Base-by-base conservation (phyloP, 352 stramenopile species). In the Phytophthora cactorum region DNA sequence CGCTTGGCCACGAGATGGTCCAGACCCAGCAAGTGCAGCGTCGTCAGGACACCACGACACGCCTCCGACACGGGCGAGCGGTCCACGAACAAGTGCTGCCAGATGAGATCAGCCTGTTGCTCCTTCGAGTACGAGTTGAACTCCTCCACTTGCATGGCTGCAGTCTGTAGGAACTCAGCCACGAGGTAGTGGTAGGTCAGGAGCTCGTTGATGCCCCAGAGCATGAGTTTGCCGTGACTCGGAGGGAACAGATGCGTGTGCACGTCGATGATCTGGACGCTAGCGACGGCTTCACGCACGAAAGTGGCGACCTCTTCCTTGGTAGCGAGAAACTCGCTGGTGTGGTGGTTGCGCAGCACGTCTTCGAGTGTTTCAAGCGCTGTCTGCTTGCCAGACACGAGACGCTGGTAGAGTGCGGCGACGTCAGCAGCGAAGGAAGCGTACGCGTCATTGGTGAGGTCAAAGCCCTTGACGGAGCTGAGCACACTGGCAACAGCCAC, bases 181-280 rank as follows among this genome's bases (percentile, higher is more conserved):
- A 98, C 93, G 6, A 98, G 75, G 72, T 98, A 98, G 77, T 98
- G 95, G 72, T 98, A 98, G 22, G 93, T 98, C 31, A 98, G 78
- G 39, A 98, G 73, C 65, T 97, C 93, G 74, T 98, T 92, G 46
- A 98, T 91, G 27, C 93, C 94, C 88, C 89, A 98, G 1, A 97
- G 84, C 84, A 96, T 98, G 39, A 98, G 79, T 52, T 88, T 76
- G 25, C 90, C 92, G 68, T 98, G 94, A 27, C 78, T 90, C 12
- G 93, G 91, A 43, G 95, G 95, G 53, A 98, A 93, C 28, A 98
- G 73, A 72, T 98, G 93, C 53, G 95, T 98, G 74, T 98, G 95
- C 51, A 98, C 75, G 31, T 82, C 67, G 49, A 79, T 74, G 27
- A 75, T 68, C 36, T 77, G 44, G 41, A 77, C 72, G 7, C 46